phyloP scores from a whole-genome alignment of 1,284 basidiomycete genomes.

The Takashimella tepidaria region DNA sequence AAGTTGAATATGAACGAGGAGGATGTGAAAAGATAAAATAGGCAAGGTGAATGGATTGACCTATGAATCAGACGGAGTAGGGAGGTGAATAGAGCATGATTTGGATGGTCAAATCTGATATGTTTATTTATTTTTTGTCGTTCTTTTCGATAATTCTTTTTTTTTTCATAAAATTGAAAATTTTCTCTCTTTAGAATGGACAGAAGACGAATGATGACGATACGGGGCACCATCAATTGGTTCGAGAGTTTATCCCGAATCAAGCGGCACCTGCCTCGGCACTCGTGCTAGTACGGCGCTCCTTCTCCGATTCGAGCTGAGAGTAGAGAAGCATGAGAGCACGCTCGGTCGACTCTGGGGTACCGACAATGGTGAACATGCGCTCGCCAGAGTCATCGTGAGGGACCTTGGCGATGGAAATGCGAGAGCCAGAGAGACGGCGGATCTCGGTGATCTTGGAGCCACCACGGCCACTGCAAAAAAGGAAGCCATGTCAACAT shows the following conservation, averaged over 20 bases:
- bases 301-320: constrained; percentile 92
- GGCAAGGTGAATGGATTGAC: constrained; percentile 4
- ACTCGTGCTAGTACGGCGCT: constrained; percentile 56
- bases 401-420: constrained; percentile 95
- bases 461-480: constrained; percentile 73
- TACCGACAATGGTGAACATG: constrained; percentile 98
- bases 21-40: constrained; percentile 1
- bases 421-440: constrained; percentile 90
- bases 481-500: neutral
- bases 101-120: neutral
- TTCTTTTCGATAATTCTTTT: no score
- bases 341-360: constrained; percentile 92
- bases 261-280: constrained; percentile 17
- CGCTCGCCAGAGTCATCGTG: constrained; percentile 98
- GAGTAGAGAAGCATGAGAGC: constrained; percentile 96
- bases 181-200: no score
- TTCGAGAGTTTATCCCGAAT: neutral
- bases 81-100: neutral
- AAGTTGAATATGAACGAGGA: constrained; percentile 6
- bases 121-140: no score
- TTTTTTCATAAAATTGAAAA: no score
- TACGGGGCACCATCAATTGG: neutral
- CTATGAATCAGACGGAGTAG: constrained; percentile 1
- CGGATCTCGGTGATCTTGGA: constrained; percentile 99
- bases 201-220: neutral